Conservation (phyloP, 306 rosid species). For the Arachis stenosperma region DNA sequence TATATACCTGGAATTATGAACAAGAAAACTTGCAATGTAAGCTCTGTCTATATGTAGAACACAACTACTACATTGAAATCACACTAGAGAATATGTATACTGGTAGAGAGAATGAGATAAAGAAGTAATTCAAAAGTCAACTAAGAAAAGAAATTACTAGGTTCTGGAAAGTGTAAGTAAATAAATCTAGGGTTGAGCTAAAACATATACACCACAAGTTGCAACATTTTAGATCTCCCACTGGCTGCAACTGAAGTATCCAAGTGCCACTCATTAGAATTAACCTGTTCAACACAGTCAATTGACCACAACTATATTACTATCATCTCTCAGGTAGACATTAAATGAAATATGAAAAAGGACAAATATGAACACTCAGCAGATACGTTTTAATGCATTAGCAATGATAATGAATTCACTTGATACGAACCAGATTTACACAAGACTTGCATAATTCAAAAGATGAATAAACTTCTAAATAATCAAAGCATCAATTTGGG, state of each 20-base stretch:
- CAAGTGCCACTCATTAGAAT: slow-evolving; percentile 97
- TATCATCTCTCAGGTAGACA: slow-evolving; percentile 3
- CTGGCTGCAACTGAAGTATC: slow-evolving; percentile 96
- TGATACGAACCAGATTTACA: background rate
- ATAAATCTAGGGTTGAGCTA: slow-evolving; percentile 47
- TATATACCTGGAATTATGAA: slow-evolving; percentile 64
- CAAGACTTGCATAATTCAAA: slow-evolving; percentile 1
- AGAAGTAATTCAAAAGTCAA: background rate
- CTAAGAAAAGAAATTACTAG: slow-evolving; percentile 11
- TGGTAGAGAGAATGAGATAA: slow-evolving; percentile 19
- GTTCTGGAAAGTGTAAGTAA: background rate
- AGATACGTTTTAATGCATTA: slow-evolving; percentile 10
- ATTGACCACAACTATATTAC: background rate
- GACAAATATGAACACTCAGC: background rate
- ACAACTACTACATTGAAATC: slow-evolving; percentile 28
- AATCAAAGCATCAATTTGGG: slow-evolving; percentile 7
- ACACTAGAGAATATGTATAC: slow-evolving; percentile 17
- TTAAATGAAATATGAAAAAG: background rate
- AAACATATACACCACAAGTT: slow-evolving; percentile 91
- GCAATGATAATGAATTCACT: slow-evolving; percentile 9
- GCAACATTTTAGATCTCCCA: slow-evolving; percentile 98
- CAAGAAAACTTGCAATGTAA: slow-evolving; percentile 34
- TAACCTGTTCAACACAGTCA: slow-evolving; percentile 62
- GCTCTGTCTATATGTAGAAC: slow-evolving; percentile 19
- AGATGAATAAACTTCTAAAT: slow-evolving; percentile 20